Evolutionary conservation across 2,329 filamentous ascomycete species (phyloP).

Genomic region (Trichocomaceae sp.): DNA sequence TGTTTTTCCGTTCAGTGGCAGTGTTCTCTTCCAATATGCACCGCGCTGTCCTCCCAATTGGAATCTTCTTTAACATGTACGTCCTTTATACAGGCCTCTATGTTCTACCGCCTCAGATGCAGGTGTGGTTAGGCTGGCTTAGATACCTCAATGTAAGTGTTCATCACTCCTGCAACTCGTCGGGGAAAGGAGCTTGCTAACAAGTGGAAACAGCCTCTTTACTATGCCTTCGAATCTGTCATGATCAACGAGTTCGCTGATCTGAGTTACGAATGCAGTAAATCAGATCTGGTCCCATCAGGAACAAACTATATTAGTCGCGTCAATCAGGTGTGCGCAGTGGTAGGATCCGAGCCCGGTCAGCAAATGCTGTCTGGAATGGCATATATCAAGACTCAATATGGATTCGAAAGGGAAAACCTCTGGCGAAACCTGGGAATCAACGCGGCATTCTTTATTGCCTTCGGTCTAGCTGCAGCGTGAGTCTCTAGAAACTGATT

Average conservation of each 20-base stretch:
- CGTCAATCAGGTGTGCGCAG: constrained; percentile 62
- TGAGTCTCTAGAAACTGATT: neutral
- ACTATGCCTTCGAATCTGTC: constrained; percentile 51
- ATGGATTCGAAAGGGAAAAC: constrained; percentile 8
- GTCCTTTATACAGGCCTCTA: constrained; percentile 69
- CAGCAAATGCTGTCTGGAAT: constrained; percentile 51
- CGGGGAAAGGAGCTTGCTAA: neutral
- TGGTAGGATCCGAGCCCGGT: constrained; percentile 57
- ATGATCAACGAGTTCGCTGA: constrained; percentile 78
- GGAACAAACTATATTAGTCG: constrained; percentile 63
- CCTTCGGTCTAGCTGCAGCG: neutral
- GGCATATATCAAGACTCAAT: constrained; percentile 45
- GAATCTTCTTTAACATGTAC: constrained; percentile 68
- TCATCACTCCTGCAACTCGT: constrained; percentile 32
- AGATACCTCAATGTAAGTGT: constrained; percentile 67
- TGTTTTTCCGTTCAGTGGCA: constrained; percentile 67
- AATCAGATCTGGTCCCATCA: constrained; percentile 59
- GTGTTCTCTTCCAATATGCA: constrained; percentile 72
- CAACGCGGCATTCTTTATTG: neutral
- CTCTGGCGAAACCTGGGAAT: constrained; percentile 10
- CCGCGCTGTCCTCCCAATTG: constrained; percentile 72
- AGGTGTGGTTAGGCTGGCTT: constrained; percentile 70
- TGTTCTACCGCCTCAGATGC: constrained; percentile 66
- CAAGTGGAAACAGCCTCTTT: neutral
- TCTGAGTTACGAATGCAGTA: constrained; percentile 59